Base-by-base conservation (phyloP, 2,329 filamentous ascomycete species). In the Thermomyces lanuginosus region DNA sequence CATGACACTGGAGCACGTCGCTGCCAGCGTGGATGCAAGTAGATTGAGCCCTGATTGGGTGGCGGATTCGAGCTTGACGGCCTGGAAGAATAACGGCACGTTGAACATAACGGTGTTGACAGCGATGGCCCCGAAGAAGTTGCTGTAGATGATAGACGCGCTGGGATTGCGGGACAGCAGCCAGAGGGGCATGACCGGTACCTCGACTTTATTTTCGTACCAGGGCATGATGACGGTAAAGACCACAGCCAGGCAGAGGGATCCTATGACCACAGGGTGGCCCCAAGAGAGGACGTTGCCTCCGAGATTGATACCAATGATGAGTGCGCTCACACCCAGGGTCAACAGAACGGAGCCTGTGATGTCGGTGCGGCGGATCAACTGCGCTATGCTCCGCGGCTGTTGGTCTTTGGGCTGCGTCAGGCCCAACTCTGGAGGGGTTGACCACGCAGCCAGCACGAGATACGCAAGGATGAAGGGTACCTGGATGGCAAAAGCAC, bases 1-100 rank as follows among this genome's bases (percentile, higher is more conserved):
- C 0, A 57, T 44, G 1, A 69, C 60, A 22, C 72, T 73, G 5
- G 60, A 53, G 1, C 51, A 23, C 22, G 70, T 71, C 15, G 67
- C 51, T 2, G 64, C 64, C 14, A 72, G 38, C 1, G 71, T 69
- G 4, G 74, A 71, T 5, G 73, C 57, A 11, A 79, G 63, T 28
- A 84, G 71, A 22, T 72, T 67, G 15, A 82, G 64, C n/a, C 78
- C 78, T 1, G 77, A 80, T 13, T 63, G 58, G 1, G 77, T 81
- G 9, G 78, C 72, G 4, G 63, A 66, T 31, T 74, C 71, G 27
- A 77, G 62, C 24, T 79, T 70, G 14, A 81, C 76, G 19, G 72
- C 75, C 45, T 81, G 76, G 53, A 80, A 83, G 56, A 75, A 84
- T 5, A 84, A 58, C 1, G 78, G 78, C 4, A 70, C 70, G 41